Percentiles rank a stretch among this genome's conserved stretches.
phyloP scores from a whole-genome alignment of 2,329 filamentous ascomycete species.

The Fusarium udum region DNA sequence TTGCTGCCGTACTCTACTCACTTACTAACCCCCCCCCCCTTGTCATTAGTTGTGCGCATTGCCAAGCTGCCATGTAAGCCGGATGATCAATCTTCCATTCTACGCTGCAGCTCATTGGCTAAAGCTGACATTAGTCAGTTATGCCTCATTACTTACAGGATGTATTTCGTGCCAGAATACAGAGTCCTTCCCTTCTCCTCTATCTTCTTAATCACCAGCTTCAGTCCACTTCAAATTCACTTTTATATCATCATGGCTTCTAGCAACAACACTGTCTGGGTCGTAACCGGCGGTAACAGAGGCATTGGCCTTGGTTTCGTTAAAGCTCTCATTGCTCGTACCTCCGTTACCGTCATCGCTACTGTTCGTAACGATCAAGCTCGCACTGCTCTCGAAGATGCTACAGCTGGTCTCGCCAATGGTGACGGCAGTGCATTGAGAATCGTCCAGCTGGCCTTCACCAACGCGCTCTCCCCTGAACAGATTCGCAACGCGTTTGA shows the following conservation, averaged over 20 bases:
- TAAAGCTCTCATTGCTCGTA: slow-evolving; percentile 54
- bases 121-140: background rate
- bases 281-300: slow-evolving; percentile 54
- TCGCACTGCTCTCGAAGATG: slow-evolving; percentile 27
- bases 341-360: slow-evolving; percentile 61
- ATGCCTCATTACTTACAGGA: background rate
- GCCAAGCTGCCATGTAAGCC: background rate
- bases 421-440: slow-evolving; percentile 41
- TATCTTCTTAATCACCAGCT: accelerated
- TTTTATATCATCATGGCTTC: background rate
- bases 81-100: background rate
- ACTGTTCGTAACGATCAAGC: slow-evolving; percentile 46
- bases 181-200: background rate
- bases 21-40: accelerated
- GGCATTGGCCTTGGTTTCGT: slow-evolving; percentile 53
- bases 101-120: accelerated
- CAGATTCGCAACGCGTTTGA: slow-evolving; percentile 40
- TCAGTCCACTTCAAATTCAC: accelerated
- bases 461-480: slow-evolving; percentile 36
- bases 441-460: slow-evolving; percentile 52
- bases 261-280: slow-evolving; percentile 44
- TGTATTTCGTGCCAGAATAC: background rate
- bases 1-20: accelerated
- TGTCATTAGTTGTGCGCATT: no score
- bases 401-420: slow-evolving; percentile 19